phyloP scores from a whole-genome alignment of 2,329 filamentous ascomycete species.

The Neonectria ditissima region DNA sequence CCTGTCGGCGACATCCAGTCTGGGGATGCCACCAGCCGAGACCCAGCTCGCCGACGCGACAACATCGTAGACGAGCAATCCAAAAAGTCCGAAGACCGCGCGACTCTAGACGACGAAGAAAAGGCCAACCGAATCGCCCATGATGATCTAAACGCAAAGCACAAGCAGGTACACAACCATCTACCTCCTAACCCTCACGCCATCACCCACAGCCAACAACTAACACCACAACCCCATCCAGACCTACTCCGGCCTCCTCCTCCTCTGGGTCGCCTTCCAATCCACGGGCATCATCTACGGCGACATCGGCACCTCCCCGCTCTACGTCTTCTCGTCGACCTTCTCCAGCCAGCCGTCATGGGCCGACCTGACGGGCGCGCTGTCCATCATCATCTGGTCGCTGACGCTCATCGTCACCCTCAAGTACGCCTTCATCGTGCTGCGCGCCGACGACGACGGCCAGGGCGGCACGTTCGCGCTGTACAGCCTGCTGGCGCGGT shows the following conservation, averaged over 20 bases:
- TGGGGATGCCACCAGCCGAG: background rate
- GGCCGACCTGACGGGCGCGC: conserved; percentile 69
- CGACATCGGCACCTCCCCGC: conserved; percentile 72
- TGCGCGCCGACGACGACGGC: conserved; percentile 74
- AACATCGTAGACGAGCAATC: background rate
- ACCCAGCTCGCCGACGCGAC: background rate
- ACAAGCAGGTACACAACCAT: conserved; percentile 5
- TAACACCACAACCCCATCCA: background rate
- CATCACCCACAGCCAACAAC: background rate
- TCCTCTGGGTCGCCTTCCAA: conserved; percentile 67
- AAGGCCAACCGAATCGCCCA: conserved; percentile 8
- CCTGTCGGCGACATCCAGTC: background rate
- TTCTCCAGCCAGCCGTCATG: conserved; percentile 66
- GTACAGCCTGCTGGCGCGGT: conserved; percentile 70
- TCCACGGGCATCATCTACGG: conserved; percentile 74
- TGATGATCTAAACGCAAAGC: background rate
- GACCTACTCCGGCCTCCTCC: conserved; percentile 31
- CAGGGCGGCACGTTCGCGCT: conserved; percentile 77
- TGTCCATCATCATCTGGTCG: conserved; percentile 76
- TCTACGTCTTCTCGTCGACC: conserved; percentile 75
- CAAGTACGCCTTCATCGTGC: conserved; percentile 74
- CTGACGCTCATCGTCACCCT: conserved; percentile 74
- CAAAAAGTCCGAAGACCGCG: background rate
- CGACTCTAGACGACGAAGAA: conserved; percentile 7
- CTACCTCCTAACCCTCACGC: background rate